These are phyloP conservation scores for Aspergillus tanneri DNA, from an alignment of 2,329 filamentous ascomycete genomes.

Conservation along the genomic window DNA sequence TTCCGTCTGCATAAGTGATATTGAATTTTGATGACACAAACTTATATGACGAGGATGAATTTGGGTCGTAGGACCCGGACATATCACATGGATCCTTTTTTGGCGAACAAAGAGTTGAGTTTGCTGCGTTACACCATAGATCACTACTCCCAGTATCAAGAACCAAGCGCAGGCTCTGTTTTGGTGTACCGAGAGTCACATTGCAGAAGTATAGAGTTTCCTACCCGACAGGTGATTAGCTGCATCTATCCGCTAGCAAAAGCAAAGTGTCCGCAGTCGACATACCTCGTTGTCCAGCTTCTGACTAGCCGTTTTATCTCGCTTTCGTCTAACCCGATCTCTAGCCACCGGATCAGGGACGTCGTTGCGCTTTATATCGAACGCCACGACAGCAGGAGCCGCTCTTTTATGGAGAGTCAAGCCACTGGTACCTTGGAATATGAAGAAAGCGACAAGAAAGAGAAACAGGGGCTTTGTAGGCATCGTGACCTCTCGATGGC, in stretches of 20 bases:
- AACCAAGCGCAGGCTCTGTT: constrained; percentile 55
- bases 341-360: constrained; percentile 47
- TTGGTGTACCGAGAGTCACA: constrained; percentile 57
- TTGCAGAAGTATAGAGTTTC: constrained; percentile 61
- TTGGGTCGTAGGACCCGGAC: constrained; percentile 55
- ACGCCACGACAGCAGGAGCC: constrained; percentile 48
- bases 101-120: constrained; percentile 50
- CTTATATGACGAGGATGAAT: constrained; percentile 69
- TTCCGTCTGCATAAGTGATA: constrained; percentile 83
- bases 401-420: constrained; percentile 36
- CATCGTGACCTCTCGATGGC: not conserved
- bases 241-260: too few species aligned
- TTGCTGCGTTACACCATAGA: constrained; percentile 58
- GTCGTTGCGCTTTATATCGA: constrained; percentile 53
- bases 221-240: constrained; percentile 19
- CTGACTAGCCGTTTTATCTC: constrained; percentile 42
- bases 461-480: constrained; percentile 10
- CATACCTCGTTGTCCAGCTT: constrained; percentile 55
- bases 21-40: constrained; percentile 77
- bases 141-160: constrained; percentile 65
- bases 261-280: not conserved
- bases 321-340: constrained; percentile 48
- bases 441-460: constrained; percentile 17
- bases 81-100: constrained; percentile 42
- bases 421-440: constrained; percentile 17